Percentiles rank a stretch among this genome's conserved stretches.
phyloP scores from a whole-genome alignment of 2,329 filamentous ascomycete genomes.

The Capronia coronata region DNA sequence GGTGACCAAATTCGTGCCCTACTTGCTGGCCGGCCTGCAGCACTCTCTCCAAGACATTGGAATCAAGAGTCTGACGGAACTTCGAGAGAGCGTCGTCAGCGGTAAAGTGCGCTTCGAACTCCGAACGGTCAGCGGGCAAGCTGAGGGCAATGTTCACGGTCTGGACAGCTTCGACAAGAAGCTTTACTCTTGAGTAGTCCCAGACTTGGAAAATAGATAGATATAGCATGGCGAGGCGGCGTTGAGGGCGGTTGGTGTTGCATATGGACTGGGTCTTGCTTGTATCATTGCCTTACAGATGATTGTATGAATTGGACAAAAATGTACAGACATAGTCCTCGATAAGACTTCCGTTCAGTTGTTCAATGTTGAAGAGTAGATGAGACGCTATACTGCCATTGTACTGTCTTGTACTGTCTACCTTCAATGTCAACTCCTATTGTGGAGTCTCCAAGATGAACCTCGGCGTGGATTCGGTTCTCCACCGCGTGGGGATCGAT shows the following conservation, averaged over 20 bases:
- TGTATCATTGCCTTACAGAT: background rate
- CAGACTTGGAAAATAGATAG: background rate
- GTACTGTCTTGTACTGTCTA: too few relatives aligned
- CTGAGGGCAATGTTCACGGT: slow-evolving; percentile 91
- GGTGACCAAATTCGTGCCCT: slow-evolving; percentile 90
- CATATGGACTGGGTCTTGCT: background rate
- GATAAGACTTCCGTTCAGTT: background rate
- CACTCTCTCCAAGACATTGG: slow-evolving; percentile 97
- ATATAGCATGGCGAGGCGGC: slow-evolving; percentile 10
- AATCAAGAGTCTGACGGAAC: slow-evolving; percentile 66
- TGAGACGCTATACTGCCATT: too few relatives aligned
- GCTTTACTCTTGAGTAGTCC: slow-evolving; percentile 70
- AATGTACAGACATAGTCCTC: background rate
- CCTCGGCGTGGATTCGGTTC: slow-evolving; percentile 9
- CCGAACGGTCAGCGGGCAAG: slow-evolving; percentile 85
- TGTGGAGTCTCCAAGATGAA: too few relatives aligned
- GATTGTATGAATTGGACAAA: slow-evolving; percentile 7
- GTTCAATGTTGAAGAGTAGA: background rate
- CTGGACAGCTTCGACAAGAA: slow-evolving; percentile 99
- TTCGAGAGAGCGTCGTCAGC: slow-evolving; percentile 67
- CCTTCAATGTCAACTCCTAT: too few relatives aligned
- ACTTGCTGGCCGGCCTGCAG: slow-evolving; percentile 90
- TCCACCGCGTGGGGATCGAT: background rate
- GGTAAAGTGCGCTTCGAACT: slow-evolving; percentile 87
- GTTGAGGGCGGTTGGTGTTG: slow-evolving; percentile 1